These are phyloP conservation scores for Oemleria cerasiformis DNA, from an alignment of 306 rosid genomes.

Conservation along the genomic window DNA sequence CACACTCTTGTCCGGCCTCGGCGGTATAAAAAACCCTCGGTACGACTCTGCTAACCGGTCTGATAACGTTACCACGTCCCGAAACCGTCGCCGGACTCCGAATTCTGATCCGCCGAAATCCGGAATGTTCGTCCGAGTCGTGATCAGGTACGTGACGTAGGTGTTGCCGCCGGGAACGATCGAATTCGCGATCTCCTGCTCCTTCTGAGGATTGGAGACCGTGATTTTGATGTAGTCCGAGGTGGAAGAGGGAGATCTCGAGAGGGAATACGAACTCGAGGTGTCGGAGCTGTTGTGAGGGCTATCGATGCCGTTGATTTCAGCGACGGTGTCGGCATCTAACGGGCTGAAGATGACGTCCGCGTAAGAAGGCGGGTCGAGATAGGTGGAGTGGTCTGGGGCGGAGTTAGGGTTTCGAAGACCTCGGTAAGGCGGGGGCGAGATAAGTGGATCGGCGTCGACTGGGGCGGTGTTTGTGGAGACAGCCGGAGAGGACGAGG, in stretches of 20 bases:
- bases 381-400: conserved; percentile 37
- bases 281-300: conserved; percentile 44
- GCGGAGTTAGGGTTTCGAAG: conserved; percentile 35
- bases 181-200: conserved; percentile 69
- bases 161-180: conserved; percentile 69
- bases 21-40: conserved; percentile 76
- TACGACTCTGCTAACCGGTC: conserved; percentile 81
- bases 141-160: conserved; percentile 66
- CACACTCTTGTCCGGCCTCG: conserved; percentile 88
- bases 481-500: conserved; percentile 23
- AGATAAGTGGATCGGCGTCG: conserved; percentile 40
- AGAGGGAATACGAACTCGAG: conserved; percentile 30
- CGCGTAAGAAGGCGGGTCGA: conserved; percentile 69
- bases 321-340: conserved; percentile 44
- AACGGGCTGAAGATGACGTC: conserved; percentile 68
- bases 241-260: conserved; percentile 49
- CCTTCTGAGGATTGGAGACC: conserved; percentile 82
- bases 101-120: conserved; percentile 68
- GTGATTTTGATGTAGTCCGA: conserved; percentile 56
- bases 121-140: conserved; percentile 62
- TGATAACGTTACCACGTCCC: conserved; percentile 77
- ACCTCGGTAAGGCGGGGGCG: conserved; percentile 44
- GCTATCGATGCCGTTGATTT: conserved; percentile 50
- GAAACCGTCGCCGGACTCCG: conserved; percentile 71
- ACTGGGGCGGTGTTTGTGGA: conserved; percentile 16